Evolutionary conservation across 192 early-diverging fungal species (phyloP).

Genomic region (Coemansia sp.): DNA sequence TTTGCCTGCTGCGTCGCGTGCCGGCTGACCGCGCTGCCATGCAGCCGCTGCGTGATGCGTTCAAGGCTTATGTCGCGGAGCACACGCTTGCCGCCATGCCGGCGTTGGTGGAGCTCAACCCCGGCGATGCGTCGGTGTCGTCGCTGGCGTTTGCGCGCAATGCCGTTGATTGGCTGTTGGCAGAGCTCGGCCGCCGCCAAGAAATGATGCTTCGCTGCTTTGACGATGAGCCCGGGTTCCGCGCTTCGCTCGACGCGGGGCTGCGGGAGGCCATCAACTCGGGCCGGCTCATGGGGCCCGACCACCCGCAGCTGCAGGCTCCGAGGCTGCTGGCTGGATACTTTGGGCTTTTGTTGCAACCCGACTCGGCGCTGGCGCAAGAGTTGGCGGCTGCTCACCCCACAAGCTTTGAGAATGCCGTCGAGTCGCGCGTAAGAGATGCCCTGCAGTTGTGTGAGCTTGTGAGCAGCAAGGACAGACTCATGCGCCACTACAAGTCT

Average conservation of each 20-base stretch:
- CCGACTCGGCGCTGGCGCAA: not conserved
- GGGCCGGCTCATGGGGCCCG: not conserved
- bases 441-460: not conserved
- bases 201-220: not conserved
- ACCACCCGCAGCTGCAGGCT: not conserved
- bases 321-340: not conserved
- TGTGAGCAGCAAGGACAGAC: not conserved
- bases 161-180: not conserved
- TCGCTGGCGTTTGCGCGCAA: not conserved
- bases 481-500: not conserved
- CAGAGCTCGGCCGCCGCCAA: not conserved
- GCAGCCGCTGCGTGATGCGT: slow-evolving; percentile 71
- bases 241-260: not conserved
- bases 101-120: slow-evolving; percentile 58
- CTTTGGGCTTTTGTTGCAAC: not conserved
- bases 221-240: not conserved
- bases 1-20: slow-evolving; percentile 72
- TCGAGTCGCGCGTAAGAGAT: not conserved
- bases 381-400: not conserved
- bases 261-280: not conserved
- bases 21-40: slow-evolving; percentile 64
- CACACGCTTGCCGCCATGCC: slow-evolving; percentile 72
- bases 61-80: slow-evolving; percentile 74
- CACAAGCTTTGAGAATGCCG: not conserved
- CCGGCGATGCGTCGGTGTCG: not conserved